Conservation (phyloP, 2,329 filamentous ascomycete species). For the Colletotrichum magnum region DNA sequence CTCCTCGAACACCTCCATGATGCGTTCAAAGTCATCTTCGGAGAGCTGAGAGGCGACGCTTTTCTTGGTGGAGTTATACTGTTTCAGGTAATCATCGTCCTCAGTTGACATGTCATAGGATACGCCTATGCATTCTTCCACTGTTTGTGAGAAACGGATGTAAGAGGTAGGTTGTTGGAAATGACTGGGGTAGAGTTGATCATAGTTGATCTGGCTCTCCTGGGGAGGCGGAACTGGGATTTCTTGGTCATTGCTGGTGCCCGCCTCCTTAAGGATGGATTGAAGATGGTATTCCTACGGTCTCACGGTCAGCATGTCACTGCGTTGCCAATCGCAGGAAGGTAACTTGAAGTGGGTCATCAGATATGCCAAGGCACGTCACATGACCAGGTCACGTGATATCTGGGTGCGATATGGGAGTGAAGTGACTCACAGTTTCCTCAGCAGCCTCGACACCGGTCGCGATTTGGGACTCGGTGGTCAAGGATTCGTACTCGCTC, state of each 20-base stretch:
- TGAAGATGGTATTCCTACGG: conserved; percentile 94
- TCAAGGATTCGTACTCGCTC: conserved; percentile 87
- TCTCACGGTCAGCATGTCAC: conserved; percentile 48
- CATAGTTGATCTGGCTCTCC: conserved; percentile 83
- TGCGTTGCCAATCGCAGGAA: conserved; percentile 29
- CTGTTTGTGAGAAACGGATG: conserved; percentile 97
- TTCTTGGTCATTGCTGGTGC: conserved; percentile 70
- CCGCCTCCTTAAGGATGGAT: conserved; percentile 76
- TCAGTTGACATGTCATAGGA: conserved; percentile 96
- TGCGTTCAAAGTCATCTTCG: conserved; percentile 92
- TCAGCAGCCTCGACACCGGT: conserved; percentile 98
- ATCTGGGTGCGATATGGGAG: conserved; percentile 49
- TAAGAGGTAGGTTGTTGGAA: conserved; percentile 92
- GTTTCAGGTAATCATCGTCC: conserved; percentile 87
- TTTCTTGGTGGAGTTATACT: conserved; percentile 84
- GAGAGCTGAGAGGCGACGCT: conserved; percentile 74
- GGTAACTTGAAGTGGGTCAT: neutral
- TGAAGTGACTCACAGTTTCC: conserved; percentile 85
- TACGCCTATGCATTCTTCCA: conserved; percentile 93
- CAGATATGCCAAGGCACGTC: conserved; percentile 47
- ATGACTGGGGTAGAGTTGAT: conserved; percentile 83
- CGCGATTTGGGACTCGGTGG: conserved; percentile 87
- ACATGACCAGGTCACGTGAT: conserved; percentile 66
- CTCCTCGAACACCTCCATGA: conserved; percentile 96
- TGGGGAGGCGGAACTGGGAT: conserved; percentile 77